Percentiles rank a stretch among this genome's conserved stretches.
Conservation (phyloP, 2,329 filamentous ascomycete species). For the Allantophomopsis lycopodina region DNA sequence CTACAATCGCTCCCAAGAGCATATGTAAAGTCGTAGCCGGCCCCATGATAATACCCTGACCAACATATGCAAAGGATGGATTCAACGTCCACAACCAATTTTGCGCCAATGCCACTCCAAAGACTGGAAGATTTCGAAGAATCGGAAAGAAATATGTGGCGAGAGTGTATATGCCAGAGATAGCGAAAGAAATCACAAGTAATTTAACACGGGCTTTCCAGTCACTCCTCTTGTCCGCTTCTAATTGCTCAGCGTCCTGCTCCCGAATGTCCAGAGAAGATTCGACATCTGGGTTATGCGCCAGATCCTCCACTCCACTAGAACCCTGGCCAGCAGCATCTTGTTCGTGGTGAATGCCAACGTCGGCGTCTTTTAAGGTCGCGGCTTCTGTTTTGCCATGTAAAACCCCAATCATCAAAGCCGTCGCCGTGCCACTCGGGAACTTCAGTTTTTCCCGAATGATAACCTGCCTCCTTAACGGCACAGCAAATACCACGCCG, state of each 20-base stretch:
- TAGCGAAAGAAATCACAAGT: constrained; percentile 39
- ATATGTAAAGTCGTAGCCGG: constrained; percentile 91
- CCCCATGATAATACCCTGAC: constrained; percentile 98
- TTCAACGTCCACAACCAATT: constrained; percentile 95
- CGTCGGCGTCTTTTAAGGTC: constrained; percentile 1
- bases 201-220: constrained; percentile 19
- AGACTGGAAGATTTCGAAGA: constrained; percentile 73
- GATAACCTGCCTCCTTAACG: constrained; percentile 79
- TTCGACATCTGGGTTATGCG: background rate
- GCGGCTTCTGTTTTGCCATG: constrained; percentile 46
- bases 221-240: constrained; percentile 11
- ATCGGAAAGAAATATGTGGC: constrained; percentile 82
- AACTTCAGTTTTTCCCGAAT: constrained; percentile 87
- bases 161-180: constrained; percentile 58
- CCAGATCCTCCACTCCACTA: background rate
- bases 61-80: constrained; percentile 91
- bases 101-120: constrained; percentile 59
- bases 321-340: background rate
- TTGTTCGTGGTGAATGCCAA: background rate
- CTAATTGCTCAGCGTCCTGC: constrained; percentile 11
- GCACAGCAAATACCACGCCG: constrained; percentile 91
- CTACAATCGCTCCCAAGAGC: constrained; percentile 76
- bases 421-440: constrained; percentile 89
- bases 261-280: background rate
- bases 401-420: constrained; percentile 80